Conservation (phyloP, 176 grass and related monocot genomes). For the Phyllostachys edulis region DNA sequence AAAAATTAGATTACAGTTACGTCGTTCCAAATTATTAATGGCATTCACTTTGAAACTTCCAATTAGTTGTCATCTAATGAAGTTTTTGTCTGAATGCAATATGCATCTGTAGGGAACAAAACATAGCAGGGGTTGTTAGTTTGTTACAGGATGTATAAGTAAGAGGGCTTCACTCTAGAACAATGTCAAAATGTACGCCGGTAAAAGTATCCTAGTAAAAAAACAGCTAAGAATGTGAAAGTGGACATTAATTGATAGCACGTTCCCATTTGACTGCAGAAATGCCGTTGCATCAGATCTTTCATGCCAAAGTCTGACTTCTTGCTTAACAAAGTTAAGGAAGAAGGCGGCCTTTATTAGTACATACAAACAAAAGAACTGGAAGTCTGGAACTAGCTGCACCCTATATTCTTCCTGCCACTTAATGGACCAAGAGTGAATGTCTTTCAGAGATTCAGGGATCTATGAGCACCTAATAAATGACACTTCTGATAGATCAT, state of each 20-base stretch:
- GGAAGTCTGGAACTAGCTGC: not conserved
- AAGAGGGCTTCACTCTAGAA: not conserved
- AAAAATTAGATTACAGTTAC: not conserved
- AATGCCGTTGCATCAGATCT: not conserved
- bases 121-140: not conserved
- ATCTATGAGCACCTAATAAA: not conserved
- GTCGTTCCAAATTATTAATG: not conserved
- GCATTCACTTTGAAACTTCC: not conserved
- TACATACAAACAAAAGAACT: conserved; percentile 2
- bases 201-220: not conserved
- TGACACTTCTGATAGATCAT: not conserved
- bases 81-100: not conserved
- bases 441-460: not conserved
- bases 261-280: not conserved
- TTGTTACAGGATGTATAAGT: too few species aligned
- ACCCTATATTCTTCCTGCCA: not conserved
- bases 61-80: not conserved
- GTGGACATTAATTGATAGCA: not conserved
- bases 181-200: not conserved
- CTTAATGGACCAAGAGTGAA: not conserved
- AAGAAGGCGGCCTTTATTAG: not conserved
- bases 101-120: not conserved
- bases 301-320: not conserved
- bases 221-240: not conserved
- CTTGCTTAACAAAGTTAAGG: not conserved